phyloP scores from a whole-genome alignment of 768 basidiomycete species.

The Dacryopinax spathularia region DNA sequence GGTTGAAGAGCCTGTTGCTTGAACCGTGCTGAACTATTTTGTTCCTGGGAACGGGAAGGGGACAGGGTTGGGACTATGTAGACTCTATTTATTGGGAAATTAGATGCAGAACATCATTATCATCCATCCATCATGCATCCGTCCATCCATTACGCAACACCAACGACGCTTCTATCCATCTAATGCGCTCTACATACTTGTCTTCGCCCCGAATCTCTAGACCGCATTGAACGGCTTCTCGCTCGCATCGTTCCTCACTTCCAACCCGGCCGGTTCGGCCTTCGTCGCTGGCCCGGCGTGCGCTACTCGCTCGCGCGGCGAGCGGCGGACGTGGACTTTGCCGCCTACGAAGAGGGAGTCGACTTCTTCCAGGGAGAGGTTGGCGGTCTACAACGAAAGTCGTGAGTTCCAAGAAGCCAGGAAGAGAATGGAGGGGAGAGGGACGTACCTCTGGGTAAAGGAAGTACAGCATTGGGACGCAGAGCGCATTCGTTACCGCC shows the following conservation, averaged over 20 bases:
- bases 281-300: neutral
- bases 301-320: neutral
- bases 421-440: neutral
- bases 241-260: neutral
- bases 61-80: too few relatives aligned
- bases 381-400: neutral
- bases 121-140: too few relatives aligned
- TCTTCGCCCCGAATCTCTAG: too few relatives aligned
- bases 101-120: too few relatives aligned
- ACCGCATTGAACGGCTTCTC: neutral
- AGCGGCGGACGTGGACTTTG: neutral
- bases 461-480: neutral
- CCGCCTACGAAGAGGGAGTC: neutral
- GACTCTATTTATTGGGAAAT: too few relatives aligned
- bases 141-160: too few relatives aligned
- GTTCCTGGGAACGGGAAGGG: too few relatives aligned
- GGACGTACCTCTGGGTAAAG: neutral
- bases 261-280: neutral
- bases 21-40: neutral
- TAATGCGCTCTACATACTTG: too few relatives aligned
- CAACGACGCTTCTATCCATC: too few relatives aligned
- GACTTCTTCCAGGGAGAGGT: neutral
- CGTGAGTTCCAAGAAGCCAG: too few relatives aligned
- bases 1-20: neutral
- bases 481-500: neutral